Evolutionary conservation across 441 rosid genomes (phyloP), one percentile per base, ranked within the genome.

Genomic region (Rhodomyrtus psidioides): DNA sequence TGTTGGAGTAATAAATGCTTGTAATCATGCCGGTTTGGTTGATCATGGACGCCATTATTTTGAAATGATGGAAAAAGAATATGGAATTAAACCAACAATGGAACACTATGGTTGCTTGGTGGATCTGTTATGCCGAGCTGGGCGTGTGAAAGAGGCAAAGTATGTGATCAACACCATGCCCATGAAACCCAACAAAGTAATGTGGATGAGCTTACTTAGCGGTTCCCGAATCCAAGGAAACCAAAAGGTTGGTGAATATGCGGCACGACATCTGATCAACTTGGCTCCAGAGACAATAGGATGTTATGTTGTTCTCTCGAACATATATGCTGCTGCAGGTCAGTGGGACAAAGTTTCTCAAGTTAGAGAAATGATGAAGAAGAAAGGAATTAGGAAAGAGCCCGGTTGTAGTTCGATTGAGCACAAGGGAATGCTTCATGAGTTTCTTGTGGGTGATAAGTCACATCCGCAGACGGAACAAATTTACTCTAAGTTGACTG

Each of bases 391-490:
- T 70, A 90, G 83, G 83, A 92, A 94, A 53, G 91, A 91, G 42
- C 93, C 92, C 1, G 94, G 93, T 57, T 89, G 90, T 86, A 94
- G 95, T 87, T 92, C 89, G 12, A 91, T 91, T 65, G 96, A 94
- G 88, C 88, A 86, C 55, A 54, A 85, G 83, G 92, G 95, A 4
- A 85, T 86, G 83, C 74, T 90, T 86, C 93, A 93, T 86, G 87
- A 88, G 83, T 94, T 94, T 70, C 65, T 87, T 46, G 93, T 91
- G 86, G 93, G 91, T 53, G 94, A 91, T 84, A 92, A 54, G 65
- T 91, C 94, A n/a, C 94, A 91, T 87, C 84, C 89, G 24, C 92
- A 88, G 83, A 82, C 87, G 51, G 85, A 82, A 44, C 87, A 87
- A 28, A 89, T 93, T 53, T 89, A 90, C 86, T 82, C 74, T 44